Base-by-base conservation (phyloP, 2,329 filamentous ascomycete species). In the Tolypocladium cylindrosporum region DNA sequence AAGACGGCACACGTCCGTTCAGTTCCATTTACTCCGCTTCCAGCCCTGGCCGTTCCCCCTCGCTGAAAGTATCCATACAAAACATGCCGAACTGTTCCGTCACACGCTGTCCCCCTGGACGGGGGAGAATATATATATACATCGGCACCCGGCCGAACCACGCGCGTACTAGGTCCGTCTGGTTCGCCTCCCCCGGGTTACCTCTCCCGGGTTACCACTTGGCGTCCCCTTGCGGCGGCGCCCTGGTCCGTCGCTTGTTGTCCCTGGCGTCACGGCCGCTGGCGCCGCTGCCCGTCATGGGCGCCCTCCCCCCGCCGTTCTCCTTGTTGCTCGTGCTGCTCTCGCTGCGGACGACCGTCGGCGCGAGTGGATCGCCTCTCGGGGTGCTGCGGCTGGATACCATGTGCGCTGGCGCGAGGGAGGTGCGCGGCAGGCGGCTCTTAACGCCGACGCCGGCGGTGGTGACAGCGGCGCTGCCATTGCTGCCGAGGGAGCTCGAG, bases 271-370 rank as follows among this genome's bases (percentile, higher is more conserved):
- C 36, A 21, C 24, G 37, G 48, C 48, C 16, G 48, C 9, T 14
- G 27, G 19, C 8, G 48, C 31, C 19, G 19, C 48, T 10, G 48
- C 48, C 31, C 31, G 31, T 11, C 31, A 16, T 21, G 31, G n/a
- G 55, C 34, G 55, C 42, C n/a, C 45, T 48, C 3, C 52, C 16
- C 4, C 31, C 58, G 48, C 54, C 60, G 58, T 74, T 74, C 62
- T 76, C 72, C 64, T 74, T 74, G 63, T 74, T 72, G 59, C 74
- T 73, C 55, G 70, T 57, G 56, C 68, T 71, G 66, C 74, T 75
- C 36, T 75, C 71, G 40, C 56, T 74, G 45, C 73, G 69, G 34
- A 69, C 65, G 11, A 72, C 68, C 64, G 71, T 68, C 27, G 70
- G 67, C 1, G 68, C 58, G 2, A 54, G 58, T 8, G 59, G 58